These are phyloP conservation scores for Hericium rajendrae DNA, from an alignment of 768 basidiomycete species.

Conservation along the genomic window DNA sequence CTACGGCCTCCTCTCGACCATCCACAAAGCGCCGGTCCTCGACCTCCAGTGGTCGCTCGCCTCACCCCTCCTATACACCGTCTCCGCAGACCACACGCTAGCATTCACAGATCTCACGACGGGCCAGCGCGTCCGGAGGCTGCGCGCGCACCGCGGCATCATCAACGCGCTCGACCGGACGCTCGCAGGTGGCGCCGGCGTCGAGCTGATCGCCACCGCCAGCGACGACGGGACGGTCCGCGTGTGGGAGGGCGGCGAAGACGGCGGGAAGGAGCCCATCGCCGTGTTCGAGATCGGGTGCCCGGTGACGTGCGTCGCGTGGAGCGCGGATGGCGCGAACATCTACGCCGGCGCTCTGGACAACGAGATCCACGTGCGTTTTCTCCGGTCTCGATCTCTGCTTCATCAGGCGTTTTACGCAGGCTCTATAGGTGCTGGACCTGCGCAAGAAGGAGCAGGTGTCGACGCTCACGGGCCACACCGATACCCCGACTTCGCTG, in stretches of 20 bases:
- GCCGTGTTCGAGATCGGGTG: constrained; percentile 79
- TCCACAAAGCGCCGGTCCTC: constrained; percentile 85
- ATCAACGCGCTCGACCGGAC: constrained; percentile 86
- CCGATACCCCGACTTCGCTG: constrained; percentile 91
- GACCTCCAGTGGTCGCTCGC: constrained; percentile 87
- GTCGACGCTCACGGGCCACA: constrained; percentile 74
- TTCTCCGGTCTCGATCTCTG: not conserved
- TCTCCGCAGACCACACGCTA: constrained; percentile 85
- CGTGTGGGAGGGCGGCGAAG: constrained; percentile 84
- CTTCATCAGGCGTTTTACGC: not conserved
- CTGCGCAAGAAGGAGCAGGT: constrained; percentile 77
- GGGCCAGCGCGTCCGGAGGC: constrained; percentile 71
- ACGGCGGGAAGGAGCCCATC: constrained; percentile 61
- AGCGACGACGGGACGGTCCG: constrained; percentile 89
- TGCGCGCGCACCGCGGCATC: constrained; percentile 84
- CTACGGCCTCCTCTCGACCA: constrained; percentile 74
- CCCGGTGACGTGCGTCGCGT: constrained; percentile 87
- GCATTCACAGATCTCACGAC: constrained; percentile 70
- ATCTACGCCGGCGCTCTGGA: constrained; percentile 91
- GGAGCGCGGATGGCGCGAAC: constrained; percentile 84
- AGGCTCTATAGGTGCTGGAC: constrained; percentile 66
- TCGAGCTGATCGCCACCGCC: constrained; percentile 79
- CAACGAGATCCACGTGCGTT: constrained; percentile 88
- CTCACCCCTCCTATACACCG: constrained; percentile 67
- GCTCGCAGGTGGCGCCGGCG: constrained; percentile 72